Conservation (phyloP, 2,329 filamentous ascomycete genomes). For the Alternaria triticimaculans region DNA sequence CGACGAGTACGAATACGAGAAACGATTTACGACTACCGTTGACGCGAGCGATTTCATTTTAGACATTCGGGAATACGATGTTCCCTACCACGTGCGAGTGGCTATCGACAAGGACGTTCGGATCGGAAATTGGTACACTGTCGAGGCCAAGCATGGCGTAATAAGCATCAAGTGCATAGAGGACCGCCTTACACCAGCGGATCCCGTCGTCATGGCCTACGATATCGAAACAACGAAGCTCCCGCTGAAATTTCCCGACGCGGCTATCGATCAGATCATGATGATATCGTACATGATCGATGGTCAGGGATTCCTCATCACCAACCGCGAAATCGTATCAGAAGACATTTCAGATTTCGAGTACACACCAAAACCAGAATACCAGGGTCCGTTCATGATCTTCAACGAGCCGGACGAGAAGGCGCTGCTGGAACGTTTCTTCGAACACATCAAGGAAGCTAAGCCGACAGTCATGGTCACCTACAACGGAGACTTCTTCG, state of each 20-base stretch:
- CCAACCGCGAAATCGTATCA: slow-evolving; percentile 95
- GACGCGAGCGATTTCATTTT: slow-evolving; percentile 97
- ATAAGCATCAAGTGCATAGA: slow-evolving; percentile 85
- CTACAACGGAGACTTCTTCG: slow-evolving; percentile 99
- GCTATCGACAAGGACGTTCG: slow-evolving; percentile 97
- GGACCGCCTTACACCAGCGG: slow-evolving; percentile 85
- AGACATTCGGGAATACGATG: slow-evolving; percentile 98
- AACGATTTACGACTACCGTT: slow-evolving; percentile 76
- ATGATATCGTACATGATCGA: slow-evolving; percentile 99
- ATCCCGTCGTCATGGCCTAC: slow-evolving; percentile 98
- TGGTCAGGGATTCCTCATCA: slow-evolving; percentile 96
- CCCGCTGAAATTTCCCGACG: slow-evolving; percentile 95
- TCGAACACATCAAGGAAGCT: slow-evolving; percentile 92
- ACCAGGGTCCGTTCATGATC: slow-evolving; percentile 92
- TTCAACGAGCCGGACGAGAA: slow-evolving; percentile 98
- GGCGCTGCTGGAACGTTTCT: slow-evolving; percentile 85
- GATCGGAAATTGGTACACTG: slow-evolving; percentile 95
- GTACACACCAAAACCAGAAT: slow-evolving; percentile 96
- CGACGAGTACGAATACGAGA: slow-evolving; percentile 81
- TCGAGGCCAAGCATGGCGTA: slow-evolving; percentile 90
- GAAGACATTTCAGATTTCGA: slow-evolving; percentile 98
- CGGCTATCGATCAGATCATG: slow-evolving; percentile 95
- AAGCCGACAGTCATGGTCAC: slow-evolving; percentile 96
- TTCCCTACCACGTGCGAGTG: slow-evolving; percentile 98
- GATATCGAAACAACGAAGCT: slow-evolving; percentile 98